Evolutionary conservation across 768 basidiomycete genomes (phyloP).

Genomic region (Amanita exitialis): DNA sequence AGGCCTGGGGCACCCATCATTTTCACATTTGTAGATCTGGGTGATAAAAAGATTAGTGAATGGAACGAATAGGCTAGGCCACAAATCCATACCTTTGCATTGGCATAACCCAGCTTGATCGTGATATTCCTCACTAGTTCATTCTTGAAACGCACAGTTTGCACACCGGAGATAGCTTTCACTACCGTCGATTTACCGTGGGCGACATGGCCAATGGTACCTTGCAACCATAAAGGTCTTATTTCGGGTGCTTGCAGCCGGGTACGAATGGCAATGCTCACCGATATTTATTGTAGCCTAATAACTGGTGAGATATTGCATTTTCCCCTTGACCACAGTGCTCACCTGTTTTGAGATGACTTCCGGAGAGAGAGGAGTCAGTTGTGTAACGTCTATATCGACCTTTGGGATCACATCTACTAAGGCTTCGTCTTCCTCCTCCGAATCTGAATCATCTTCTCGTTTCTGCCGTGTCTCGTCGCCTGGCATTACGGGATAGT

Average conservation of each 20-base stretch:
- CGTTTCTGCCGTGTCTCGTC: slow-evolving; percentile 60
- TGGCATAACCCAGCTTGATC: slow-evolving; percentile 98
- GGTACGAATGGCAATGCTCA: slow-evolving; percentile 17
- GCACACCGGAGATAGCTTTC: slow-evolving; percentile 96
- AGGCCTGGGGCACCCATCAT: slow-evolving; percentile 84
- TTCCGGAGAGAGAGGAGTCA: slow-evolving; percentile 83
- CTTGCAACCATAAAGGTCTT: slow-evolving; percentile 25
- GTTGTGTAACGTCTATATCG: slow-evolving; percentile 70
- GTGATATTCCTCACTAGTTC: slow-evolving; percentile 98
- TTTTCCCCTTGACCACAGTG: background rate
- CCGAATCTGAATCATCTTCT: slow-evolving; percentile 62
- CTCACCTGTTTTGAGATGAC: slow-evolving; percentile 87
- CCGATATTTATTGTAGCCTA: slow-evolving; percentile 95
- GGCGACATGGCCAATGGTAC: slow-evolving; percentile 98
- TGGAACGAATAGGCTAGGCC: background rate
- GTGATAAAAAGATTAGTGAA: slow-evolving; percentile 10
- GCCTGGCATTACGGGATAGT: slow-evolving; percentile 38
- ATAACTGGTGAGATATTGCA: background rate
- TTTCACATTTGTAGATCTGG: slow-evolving; percentile 98
- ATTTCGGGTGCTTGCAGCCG: slow-evolving; percentile 8
- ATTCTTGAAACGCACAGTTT: slow-evolving; percentile 98
- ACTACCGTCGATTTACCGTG: slow-evolving; percentile 96
- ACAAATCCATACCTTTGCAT: slow-evolving; percentile 74
- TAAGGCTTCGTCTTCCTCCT: slow-evolving; percentile 52
- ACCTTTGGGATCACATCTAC: slow-evolving; percentile 50